Evolutionary conservation across 495 filamentous ascomycete species (phyloP), one percentile per base, ranked within the genome.

Genomic region (Penicillium flavigenum): DNA sequence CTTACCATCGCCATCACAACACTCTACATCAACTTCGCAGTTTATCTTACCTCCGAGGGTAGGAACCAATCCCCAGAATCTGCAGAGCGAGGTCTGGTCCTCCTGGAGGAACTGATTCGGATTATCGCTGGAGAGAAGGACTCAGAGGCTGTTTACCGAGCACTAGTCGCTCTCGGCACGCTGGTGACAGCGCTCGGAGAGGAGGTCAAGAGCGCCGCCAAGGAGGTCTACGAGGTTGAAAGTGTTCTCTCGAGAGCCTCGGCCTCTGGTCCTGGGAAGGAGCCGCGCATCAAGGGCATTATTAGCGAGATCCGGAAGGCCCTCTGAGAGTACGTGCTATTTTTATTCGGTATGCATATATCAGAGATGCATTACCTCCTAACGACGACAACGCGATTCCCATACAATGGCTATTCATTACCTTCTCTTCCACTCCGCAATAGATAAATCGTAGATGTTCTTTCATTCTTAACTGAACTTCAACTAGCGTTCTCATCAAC

Each of bases 21-120:
- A 8, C 77, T 91, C 0, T 87, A 87, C 62, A 87, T 98, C 66
- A 98, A 99, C 73, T 91, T 88, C 72, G 83, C 88, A 4, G 87
- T 89, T 20, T 80, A 86, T 31, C 68, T 85, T 14, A 79, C 80
- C 5, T 70, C 71, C 0, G 66, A 74, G 7, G 70, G 63, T 34
- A 65, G 71, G 44, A 65, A 56, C 19, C 56, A 63, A 0, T 58
- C 67, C 1, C 68, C 74, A 11, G 75, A 78, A 53, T 80, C 81
- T 6, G 74, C 80, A 1, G 83, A 90, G 52, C 75, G 76, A 14
- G 85, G 79, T 4, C 61, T 89, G 36, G 73, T 77, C 11, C 74
- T 90, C 11, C 74, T 90, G 3, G 84, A 86, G 24, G 80, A 87
- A 31, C 71, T 96, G 3, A 79, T 75, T 22, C 76, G 78, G 48